phyloP scores from a whole-genome alignment of 225 moss, liverwort and hornwort genomes.

The Climacium dendroides region DNA sequence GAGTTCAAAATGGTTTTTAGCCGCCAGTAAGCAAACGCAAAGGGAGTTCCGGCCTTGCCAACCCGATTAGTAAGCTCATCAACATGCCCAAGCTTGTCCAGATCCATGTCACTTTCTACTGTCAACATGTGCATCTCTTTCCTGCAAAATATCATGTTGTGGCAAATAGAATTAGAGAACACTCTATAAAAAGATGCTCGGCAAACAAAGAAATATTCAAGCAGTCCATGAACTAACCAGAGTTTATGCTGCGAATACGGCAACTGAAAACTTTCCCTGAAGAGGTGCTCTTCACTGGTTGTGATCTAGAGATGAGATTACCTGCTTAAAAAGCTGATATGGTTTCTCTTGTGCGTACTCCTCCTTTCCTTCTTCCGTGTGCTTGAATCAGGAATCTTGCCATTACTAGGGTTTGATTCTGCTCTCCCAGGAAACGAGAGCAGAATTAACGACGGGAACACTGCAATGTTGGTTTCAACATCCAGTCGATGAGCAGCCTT shows the following conservation, averaged over 20 bases:
- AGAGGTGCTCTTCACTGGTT: neutral
- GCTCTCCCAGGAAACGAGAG: constrained; percentile 50
- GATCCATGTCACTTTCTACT: constrained; percentile 64
- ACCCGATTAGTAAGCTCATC: constrained; percentile 71
- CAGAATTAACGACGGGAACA: constrained; percentile 72
- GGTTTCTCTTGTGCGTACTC: neutral
- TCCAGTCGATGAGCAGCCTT: constrained; percentile 58
- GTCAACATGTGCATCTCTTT: constrained; percentile 63
- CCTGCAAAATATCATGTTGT: neutral
- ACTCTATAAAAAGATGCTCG: neutral
- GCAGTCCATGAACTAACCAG: neutral
- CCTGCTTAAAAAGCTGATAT: constrained; percentile 17
- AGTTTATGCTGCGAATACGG: neutral
- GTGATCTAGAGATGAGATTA: neutral
- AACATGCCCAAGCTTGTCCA: constrained; percentile 79
- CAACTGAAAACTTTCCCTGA: neutral
- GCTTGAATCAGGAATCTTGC: neutral
- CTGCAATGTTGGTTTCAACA: constrained; percentile 68
- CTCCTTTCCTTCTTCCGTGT: constrained; percentile 1
- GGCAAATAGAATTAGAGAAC: neutral
- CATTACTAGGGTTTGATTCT: neutral
- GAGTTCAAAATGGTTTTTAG: constrained; percentile 66
- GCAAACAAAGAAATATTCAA: neutral
- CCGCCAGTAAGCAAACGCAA: constrained; percentile 66
- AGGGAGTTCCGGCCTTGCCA: constrained; percentile 49